Evolutionary conservation across 768 basidiomycete species (phyloP).

Genomic region (Trametes meyenii): DNA sequence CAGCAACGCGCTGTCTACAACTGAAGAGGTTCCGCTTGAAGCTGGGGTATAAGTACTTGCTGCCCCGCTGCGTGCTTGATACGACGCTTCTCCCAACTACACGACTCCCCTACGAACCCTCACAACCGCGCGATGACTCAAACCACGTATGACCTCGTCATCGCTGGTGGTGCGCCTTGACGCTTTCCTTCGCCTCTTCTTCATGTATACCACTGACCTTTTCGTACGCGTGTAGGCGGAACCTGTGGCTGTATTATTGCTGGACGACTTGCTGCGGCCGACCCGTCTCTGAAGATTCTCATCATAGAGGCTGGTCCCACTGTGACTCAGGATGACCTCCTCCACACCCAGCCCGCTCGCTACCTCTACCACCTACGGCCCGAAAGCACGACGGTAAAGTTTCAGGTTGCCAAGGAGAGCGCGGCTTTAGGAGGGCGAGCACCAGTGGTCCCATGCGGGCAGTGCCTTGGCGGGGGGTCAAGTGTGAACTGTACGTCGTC

Average conservation of each 20-base stretch:
- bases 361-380: constrained; percentile 46
- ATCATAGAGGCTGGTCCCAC: constrained; percentile 62
- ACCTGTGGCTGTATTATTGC: constrained; percentile 57
- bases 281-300: constrained; percentile 58
- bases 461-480: constrained; percentile 65
- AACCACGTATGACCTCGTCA: constrained; percentile 22
- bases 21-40: no score
- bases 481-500: constrained; percentile 54
- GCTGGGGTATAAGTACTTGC: no score
- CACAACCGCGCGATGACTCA: neutral
- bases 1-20: no score
- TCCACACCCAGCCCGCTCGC: constrained; percentile 57
- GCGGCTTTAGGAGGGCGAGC: constrained; percentile 49
- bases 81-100: neutral
- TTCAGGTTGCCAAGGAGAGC: constrained; percentile 43
- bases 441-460: constrained; percentile 46
- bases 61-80: no score
- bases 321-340: constrained; percentile 46
- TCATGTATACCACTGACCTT: neutral
- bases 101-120: neutral
- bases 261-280: constrained; percentile 54
- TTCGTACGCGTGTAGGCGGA: constrained; percentile 34
- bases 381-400: constrained; percentile 45
- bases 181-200: neutral
- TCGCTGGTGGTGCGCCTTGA: constrained; percentile 27